Evolutionary conservation across 352 stramenopile genomes (phyloP).

Genomic region (Discostella stelligera): DNA sequence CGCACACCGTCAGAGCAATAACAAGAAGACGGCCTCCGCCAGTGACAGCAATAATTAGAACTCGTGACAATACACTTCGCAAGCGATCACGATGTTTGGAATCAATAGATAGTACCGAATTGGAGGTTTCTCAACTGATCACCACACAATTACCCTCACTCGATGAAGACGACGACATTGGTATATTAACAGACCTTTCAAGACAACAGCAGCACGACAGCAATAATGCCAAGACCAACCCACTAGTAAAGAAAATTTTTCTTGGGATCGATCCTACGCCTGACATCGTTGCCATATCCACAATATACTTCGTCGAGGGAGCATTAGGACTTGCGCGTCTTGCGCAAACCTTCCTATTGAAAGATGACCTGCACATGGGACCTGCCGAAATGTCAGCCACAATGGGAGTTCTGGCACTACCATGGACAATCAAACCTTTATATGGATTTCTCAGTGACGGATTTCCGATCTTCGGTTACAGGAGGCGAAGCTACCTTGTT

Average conservation of each 20-base stretch:
- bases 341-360: constrained; percentile 95
- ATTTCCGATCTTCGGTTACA: constrained; percentile 91
- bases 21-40: not conserved
- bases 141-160: not conserved
- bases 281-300: constrained; percentile 75
- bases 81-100: constrained; percentile 6
- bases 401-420: constrained; percentile 90
- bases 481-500: constrained; percentile 93
- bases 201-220: constrained; percentile 1
- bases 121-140: not conserved
- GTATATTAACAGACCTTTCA: not conserved
- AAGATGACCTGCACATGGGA: constrained; percentile 93
- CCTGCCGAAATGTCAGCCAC: constrained; percentile 90
- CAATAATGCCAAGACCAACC: not conserved
- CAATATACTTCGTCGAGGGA: constrained; percentile 92
- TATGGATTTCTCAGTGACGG: constrained; percentile 96
- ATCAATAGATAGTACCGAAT: constrained; percentile 4
- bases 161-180: not conserved
- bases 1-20: not conserved
- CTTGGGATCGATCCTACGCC: constrained; percentile 71
- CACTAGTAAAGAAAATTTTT: constrained; percentile 50
- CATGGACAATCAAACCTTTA: constrained; percentile 92
- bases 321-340: constrained; percentile 90
- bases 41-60: not conserved
- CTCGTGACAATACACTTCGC: not conserved